A percentile compares a stretch with the other conserved stretches of the same genome.
Conservation (phyloP, 2,329 filamentous ascomycete genomes). For the Geosmithia flava region DNA sequence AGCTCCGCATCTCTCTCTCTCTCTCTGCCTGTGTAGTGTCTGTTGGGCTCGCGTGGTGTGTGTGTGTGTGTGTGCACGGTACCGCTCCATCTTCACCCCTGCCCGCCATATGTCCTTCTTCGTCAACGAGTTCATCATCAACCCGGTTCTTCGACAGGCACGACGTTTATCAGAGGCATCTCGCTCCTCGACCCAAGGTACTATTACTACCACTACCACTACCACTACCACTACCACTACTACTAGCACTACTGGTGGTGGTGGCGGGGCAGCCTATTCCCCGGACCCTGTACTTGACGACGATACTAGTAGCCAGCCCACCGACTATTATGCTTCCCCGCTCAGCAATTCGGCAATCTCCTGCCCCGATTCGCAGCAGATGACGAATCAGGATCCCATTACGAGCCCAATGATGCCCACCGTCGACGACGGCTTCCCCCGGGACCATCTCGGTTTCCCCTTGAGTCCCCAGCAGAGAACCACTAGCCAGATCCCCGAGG, state of each 20-base stretch:
- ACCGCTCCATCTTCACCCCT: neutral
- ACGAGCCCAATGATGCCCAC: slow-evolving; percentile 6
- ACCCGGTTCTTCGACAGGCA: slow-evolving; percentile 53
- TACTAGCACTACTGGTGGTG: neutral
- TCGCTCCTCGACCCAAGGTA: slow-evolving; percentile 21
- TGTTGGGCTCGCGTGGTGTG: no score
- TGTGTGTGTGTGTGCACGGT: neutral
- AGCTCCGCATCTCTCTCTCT: no score
- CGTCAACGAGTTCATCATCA: slow-evolving; percentile 53
- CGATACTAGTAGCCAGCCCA: neutral
- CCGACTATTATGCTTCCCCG: neutral
- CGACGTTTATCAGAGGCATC: slow-evolving; percentile 47
- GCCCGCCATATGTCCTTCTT: slow-evolving; percentile 42
- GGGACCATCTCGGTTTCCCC: slow-evolving; percentile 20
- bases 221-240: neutral
- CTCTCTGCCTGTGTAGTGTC: neutral
- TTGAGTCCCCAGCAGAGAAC: slow-evolving; percentile 11
- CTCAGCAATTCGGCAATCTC: neutral
- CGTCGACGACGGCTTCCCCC: slow-evolving; percentile 10
- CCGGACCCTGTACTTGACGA: neutral
- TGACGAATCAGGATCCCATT: slow-evolving; percentile 12
- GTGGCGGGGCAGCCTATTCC: neutral
- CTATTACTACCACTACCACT: slow-evolving; percentile 1
- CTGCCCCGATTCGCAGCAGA: neutral
- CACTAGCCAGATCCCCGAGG: slow-evolving; percentile 44